A percentile compares a stretch with the other conserved stretches of the same genome.
Conservation (phyloP, 2,329 filamentous ascomycete species). For the Sporothrix protearum region DNA sequence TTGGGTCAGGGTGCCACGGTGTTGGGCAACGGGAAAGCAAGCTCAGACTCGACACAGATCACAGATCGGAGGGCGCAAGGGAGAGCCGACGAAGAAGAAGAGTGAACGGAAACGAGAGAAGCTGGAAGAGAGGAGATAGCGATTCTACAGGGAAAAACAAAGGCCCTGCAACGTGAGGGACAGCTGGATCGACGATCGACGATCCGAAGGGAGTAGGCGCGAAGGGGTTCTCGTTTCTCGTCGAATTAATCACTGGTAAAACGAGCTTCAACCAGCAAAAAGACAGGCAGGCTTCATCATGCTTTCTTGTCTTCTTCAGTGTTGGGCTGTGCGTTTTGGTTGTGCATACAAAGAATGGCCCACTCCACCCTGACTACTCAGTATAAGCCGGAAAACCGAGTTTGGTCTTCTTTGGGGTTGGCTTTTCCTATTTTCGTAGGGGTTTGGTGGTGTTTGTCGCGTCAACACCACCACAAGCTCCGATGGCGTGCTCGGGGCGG, state of each 20-base stretch:
- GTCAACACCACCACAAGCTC: slow-evolving; percentile 21
- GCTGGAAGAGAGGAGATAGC: no score
- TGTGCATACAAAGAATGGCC: neutral
- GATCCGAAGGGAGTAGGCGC: neutral
- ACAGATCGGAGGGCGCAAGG: neutral
- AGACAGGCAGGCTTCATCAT: neutral
- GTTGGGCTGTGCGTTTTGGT: neutral
- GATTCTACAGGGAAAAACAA: neutral
- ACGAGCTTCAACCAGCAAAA: neutral
- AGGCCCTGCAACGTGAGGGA: neutral
- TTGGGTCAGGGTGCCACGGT: no score
- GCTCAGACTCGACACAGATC: neutral
- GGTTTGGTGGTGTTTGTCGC: neutral
- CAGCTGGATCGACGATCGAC: slow-evolving; percentile 2
- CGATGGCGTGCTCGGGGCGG: slow-evolving; percentile 24
- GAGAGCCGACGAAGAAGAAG: neutral
- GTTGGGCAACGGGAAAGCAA: neutral
- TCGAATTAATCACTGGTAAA: neutral
- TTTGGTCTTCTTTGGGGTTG: neutral
- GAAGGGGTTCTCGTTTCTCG: neutral
- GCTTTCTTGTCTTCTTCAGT: neutral
- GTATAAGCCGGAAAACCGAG: slow-evolving; percentile 9
- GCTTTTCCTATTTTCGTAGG: neutral
- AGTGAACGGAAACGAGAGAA: no score
- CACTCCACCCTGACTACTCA: slow-evolving; percentile 1